Conservation (phyloP, 2,329 filamentous ascomycete genomes). For the Colletotrichum godetiae region DNA sequence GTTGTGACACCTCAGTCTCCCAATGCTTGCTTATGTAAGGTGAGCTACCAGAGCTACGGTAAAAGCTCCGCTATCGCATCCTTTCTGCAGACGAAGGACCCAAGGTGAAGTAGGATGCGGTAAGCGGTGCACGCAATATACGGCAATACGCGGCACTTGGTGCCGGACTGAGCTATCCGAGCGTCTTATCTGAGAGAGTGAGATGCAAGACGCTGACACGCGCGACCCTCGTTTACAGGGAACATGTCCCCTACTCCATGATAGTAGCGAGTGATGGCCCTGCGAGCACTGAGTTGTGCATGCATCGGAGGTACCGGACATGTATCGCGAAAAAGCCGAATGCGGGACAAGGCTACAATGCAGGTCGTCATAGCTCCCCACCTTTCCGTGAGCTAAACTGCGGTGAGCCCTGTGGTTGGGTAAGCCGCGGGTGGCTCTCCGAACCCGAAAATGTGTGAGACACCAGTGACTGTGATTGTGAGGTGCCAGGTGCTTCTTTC, state of each 20-base stretch:
- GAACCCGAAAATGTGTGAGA: slow-evolving; percentile 7
- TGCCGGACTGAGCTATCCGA: background rate
- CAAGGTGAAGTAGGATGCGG: background rate
- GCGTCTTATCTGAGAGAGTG: background rate
- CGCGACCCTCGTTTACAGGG: slow-evolving; percentile 9
- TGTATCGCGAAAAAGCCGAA: slow-evolving; percentile 27
- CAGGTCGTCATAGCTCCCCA: slow-evolving; percentile 37
- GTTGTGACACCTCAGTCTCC: background rate
- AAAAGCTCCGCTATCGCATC: background rate
- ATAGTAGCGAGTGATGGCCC: background rate
- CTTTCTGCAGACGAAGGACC: background rate
- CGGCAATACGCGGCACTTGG: background rate
- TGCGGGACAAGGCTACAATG: slow-evolving; percentile 32
- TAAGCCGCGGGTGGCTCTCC: background rate
- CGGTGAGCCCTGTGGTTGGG: slow-evolving; percentile 25
- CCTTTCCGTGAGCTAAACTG: slow-evolving; percentile 30
- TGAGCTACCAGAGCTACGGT: background rate
- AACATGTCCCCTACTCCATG: background rate
- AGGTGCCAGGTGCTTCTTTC: background rate
- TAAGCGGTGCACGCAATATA: background rate
- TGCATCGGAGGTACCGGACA: slow-evolving; percentile 28
- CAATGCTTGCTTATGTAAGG: background rate
- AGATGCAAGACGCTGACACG: slow-evolving; percentile 10
- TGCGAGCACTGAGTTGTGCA: slow-evolving; percentile 5
- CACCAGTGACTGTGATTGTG: no score